phyloP scores from a whole-genome alignment of 2,329 filamentous ascomycete species.

The Juglanconis oblonga region DNA sequence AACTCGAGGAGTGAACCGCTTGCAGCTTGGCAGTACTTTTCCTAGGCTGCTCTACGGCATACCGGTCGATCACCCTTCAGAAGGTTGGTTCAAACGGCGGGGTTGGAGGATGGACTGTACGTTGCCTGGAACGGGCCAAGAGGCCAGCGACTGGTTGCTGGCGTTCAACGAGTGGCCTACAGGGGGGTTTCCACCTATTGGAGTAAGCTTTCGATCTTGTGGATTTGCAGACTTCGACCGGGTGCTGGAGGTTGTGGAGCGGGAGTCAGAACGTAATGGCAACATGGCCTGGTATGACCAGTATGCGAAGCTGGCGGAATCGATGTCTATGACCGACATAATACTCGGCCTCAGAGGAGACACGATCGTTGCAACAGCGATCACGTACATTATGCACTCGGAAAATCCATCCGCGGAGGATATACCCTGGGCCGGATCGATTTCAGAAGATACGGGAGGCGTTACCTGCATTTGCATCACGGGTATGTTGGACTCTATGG shows the following conservation, averaged over 20 bases:
- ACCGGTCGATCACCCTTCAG: constrained; percentile 38
- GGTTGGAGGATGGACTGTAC: constrained; percentile 49
- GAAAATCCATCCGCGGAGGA: constrained; percentile 47
- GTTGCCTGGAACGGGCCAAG: constrained; percentile 44
- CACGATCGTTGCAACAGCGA: constrained; percentile 49
- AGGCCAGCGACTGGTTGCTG: constrained; percentile 53
- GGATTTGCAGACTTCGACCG: constrained; percentile 41
- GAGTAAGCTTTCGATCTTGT: constrained; percentile 44
- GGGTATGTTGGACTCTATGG: constrained; percentile 36
- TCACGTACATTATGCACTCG: constrained; percentile 49
- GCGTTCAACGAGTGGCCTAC: constrained; percentile 47
- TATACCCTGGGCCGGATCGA: constrained; percentile 52
- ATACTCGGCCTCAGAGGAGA: constrained; percentile 49
- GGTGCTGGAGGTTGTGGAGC: constrained; percentile 49
- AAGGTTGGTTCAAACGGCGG: constrained; percentile 52
- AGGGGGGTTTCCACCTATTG: constrained; percentile 36
- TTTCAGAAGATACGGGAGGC: constrained; percentile 52
- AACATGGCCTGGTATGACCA: constrained; percentile 59
- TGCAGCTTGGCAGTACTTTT: constrained; percentile 58
- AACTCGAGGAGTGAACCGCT: constrained; percentile 49
- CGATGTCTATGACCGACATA: constrained; percentile 48
- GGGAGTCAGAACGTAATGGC: constrained; percentile 42
- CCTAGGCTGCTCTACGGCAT: constrained; percentile 56
- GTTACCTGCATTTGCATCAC: constrained; percentile 59
- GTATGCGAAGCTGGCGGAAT: constrained; percentile 49